Percentiles rank a stretch among this genome's conserved stretches.
These are phyloP conservation scores for Pseudopediastrum boryanum DNA, from an alignment of 139 green algal genomes.

Conservation along the genomic window DNA sequence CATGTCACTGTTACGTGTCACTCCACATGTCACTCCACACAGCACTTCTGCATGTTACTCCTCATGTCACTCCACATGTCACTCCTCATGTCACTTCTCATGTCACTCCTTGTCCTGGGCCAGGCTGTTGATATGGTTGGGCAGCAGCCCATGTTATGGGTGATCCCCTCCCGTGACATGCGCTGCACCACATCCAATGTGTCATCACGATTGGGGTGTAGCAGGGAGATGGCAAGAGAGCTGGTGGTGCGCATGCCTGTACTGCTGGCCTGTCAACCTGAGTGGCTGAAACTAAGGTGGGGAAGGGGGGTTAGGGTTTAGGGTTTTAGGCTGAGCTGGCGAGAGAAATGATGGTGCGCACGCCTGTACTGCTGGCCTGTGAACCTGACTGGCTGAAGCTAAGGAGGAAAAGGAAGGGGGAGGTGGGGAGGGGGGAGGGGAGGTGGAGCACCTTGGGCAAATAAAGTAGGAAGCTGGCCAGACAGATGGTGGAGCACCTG, in stretches of 20 bases:
- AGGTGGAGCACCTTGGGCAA: too few species aligned
- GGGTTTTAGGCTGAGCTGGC: conserved; percentile 26
- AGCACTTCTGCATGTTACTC: not conserved
- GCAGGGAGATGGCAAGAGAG: conserved; percentile 6
- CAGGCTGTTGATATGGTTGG: conserved; percentile 39
- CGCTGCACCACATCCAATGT: conserved; percentile 22
- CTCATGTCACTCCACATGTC: conserved; percentile 7
- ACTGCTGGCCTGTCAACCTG: conserved; percentile 39
- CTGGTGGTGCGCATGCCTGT: conserved; percentile 47
- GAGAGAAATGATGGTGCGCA: conserved; percentile 34
- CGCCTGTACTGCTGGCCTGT: conserved; percentile 47
- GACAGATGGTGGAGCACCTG: conserved; percentile 39
- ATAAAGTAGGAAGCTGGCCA: too few species aligned
- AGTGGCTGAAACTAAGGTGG: conserved; percentile 34
- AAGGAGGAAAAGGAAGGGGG: too few species aligned
- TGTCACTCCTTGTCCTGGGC: not conserved
- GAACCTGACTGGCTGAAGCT: conserved; percentile 31
- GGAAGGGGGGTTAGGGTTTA: too few species aligned
- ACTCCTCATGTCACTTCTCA: conserved; percentile 24
- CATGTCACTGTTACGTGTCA: conserved; percentile 24
- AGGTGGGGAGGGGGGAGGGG: conserved; percentile 5
- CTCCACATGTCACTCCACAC: conserved; percentile 9
- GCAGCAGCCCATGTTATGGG: conserved; percentile 49
- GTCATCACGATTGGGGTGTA: not conserved
- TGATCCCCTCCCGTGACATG: conserved; percentile 37